Conservation (phyloP, 1,284 basidiomycete species). For the Tilletia indica region DNA sequence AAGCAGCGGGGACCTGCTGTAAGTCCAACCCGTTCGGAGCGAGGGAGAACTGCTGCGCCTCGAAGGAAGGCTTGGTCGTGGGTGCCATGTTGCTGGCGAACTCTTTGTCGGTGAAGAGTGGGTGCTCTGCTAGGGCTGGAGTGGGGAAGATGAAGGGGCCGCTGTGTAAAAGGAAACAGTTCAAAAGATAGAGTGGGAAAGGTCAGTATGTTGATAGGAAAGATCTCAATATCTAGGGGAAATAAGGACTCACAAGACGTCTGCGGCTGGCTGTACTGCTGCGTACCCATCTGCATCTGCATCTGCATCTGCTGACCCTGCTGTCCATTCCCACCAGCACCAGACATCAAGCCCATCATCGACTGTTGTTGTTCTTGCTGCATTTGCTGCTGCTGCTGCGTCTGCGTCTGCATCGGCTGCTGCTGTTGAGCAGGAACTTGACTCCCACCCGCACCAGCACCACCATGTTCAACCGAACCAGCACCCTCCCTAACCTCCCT, state of each 20-base stretch:
- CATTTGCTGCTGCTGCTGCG: too few relatives aligned
- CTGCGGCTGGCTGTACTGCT: neutral
- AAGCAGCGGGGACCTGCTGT: too few relatives aligned
- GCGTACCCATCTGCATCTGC: neutral
- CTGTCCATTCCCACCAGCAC: too few relatives aligned
- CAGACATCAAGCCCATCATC: too few relatives aligned
- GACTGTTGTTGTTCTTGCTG: too few relatives aligned
- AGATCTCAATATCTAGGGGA: too few relatives aligned
- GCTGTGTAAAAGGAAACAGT: neutral
- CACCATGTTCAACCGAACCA: neutral
- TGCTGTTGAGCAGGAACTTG: too few relatives aligned
- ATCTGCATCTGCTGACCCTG: too few relatives aligned
- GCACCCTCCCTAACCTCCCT: neutral
- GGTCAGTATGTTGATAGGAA: too few relatives aligned
- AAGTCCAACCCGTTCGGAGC: conserved; percentile 1
- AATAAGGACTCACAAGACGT: neutral
- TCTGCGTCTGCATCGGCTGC: too few relatives aligned
- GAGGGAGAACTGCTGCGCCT: neutral
- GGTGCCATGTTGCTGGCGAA: neutral
- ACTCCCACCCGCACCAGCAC: neutral
- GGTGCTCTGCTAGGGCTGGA: conserved; percentile 5
- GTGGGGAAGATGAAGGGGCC: neutral
- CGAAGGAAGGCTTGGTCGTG: conserved; percentile 1
- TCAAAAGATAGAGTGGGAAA: too few relatives aligned
- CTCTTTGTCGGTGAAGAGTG: neutral